Conservation (phyloP, 371 early-diverging fungal species). For the Mucor sp. region DNA sequence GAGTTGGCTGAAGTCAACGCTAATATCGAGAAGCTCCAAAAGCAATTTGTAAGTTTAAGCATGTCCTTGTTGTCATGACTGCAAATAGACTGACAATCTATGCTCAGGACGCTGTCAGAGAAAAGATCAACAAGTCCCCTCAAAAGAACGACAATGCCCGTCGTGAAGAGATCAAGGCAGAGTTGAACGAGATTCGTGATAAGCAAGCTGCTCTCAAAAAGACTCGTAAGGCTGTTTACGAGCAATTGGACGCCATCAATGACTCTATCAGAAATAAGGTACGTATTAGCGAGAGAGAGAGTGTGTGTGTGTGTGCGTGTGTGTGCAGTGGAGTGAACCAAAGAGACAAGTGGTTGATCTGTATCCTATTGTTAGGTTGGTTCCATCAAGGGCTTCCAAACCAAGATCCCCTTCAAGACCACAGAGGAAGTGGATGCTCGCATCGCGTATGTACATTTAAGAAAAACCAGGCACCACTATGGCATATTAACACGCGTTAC, state of each 20-base stretch:
- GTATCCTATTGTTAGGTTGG: conserved; percentile 13
- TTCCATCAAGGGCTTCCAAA: conserved; percentile 55
- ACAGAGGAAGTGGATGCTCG: conserved; percentile 78
- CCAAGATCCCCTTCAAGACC: conserved; percentile 79
- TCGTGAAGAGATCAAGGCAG: conserved; percentile 61
- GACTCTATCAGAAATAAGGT: conserved; percentile 78
- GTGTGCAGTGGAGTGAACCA: too few species aligned
- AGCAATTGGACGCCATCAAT: conserved; percentile 68
- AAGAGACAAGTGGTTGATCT: not conserved
- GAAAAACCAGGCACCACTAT: not conserved
- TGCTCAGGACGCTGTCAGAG: conserved; percentile 59
- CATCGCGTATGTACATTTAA: conserved; percentile 58
- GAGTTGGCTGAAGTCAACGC: conserved; percentile 51
- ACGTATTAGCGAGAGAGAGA: not conserved
- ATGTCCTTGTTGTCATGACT: not conserved
- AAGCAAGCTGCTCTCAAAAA: conserved; percentile 59
- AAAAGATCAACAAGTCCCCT: conserved; percentile 55
- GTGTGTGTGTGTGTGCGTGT: not conserved
- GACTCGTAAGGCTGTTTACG: conserved; percentile 58
- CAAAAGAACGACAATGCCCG: conserved; percentile 43
- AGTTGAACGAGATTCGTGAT: conserved; percentile 67
- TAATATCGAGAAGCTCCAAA: conserved; percentile 59
- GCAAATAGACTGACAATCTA: not conserved
- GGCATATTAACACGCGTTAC: conserved; percentile 27
- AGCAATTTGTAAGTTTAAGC: conserved; percentile 51